Evolutionary conservation across 2,329 filamentous ascomycete genomes (phyloP), one percentile per base, ranked within the genome.

Genomic region (Alternaria triticina): DNA sequence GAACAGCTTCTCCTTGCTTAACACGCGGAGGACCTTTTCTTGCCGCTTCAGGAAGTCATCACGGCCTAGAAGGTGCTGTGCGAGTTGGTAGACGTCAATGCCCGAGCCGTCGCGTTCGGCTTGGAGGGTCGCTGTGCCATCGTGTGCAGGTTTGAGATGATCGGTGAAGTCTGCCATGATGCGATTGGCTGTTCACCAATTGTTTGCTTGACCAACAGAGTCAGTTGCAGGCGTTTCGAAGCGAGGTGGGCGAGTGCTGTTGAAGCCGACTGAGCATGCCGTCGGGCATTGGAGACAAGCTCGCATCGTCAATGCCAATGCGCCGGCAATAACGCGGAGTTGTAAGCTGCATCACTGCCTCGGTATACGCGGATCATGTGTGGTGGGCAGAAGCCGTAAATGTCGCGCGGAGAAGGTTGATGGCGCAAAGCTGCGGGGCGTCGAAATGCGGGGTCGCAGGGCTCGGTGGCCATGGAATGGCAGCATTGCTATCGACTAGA

Each of bases 161-260:
- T 83, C 81, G 56, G 83, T 84, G 73, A 86, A 86, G 76, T 86
- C 84, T 22, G 77, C 69, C 83, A 85, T 84, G 54, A 46, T 58
- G 57, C 49, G 49, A 58, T 66, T 61, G 61, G 51, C 56, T 43
- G 23, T 10, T 52, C 17, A 44, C 27, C n/a, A 12, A 49, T 44
- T 40, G 23, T 54, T 22, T 22, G 20, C 43, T 45, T 25, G 44
- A 13, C 17, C 47, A 54, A 59, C 36, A 17, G 20, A 59, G 40
- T 52, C 33, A 22, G 40, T 60, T 52, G 65, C 59, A 63, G 52
- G 49, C 59, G 51, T 61, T 33, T 36, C 46, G 47, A 30, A 51
- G 28, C 33, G 51, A 54, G 55, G 49, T 59, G 52, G 45, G 28
- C 25, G 45, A 13, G 49, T 25, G 44, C 56, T 52, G 46, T 28